These are phyloP conservation scores for Malassezia pachydermatis DNA, from an alignment of 1,284 basidiomycete genomes.

Conservation along the genomic window DNA sequence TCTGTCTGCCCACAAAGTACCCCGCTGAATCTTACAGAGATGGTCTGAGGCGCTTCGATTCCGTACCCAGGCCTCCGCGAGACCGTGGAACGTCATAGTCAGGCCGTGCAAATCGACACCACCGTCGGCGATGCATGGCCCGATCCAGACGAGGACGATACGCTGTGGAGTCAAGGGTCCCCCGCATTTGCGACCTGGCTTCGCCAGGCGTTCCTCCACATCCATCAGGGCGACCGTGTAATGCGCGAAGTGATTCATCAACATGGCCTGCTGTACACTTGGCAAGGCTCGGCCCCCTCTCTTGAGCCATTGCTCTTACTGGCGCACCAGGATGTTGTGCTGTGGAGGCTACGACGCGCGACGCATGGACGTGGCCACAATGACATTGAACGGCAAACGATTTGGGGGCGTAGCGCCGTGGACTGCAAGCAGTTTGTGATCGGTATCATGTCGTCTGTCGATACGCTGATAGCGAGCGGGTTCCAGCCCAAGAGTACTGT, in stretches of 20 bases:
- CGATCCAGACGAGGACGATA: slow-evolving; percentile 23
- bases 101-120: slow-evolving; percentile 36
- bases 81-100: slow-evolving; percentile 21
- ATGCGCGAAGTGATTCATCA: slow-evolving; percentile 53
- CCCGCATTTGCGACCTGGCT: slow-evolving; percentile 29
- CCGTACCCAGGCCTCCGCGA: not conserved
- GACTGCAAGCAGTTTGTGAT: slow-evolving; percentile 51
- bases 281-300: slow-evolving; percentile 55
- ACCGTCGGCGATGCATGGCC: slow-evolving; percentile 32
- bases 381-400: slow-evolving; percentile 49
- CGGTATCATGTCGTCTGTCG: slow-evolving; percentile 51
- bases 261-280: slow-evolving; percentile 59
- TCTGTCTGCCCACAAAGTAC: slow-evolving; percentile 12
- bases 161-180: slow-evolving; percentile 23
- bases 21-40: not conserved
- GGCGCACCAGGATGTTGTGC: slow-evolving; percentile 53
- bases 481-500: slow-evolving; percentile 52
- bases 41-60: not conserved
- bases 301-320: slow-evolving; percentile 61
- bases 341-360: slow-evolving; percentile 51
- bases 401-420: slow-evolving; percentile 51
- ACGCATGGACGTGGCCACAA: slow-evolving; percentile 52
- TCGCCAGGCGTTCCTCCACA: slow-evolving; percentile 22
- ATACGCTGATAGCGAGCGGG: slow-evolving; percentile 50
- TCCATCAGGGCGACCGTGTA: slow-evolving; percentile 23